Evolutionary conservation across 2,329 filamentous ascomycete genomes (phyloP).

Genomic region (Arthrinium phaeospermum): DNA sequence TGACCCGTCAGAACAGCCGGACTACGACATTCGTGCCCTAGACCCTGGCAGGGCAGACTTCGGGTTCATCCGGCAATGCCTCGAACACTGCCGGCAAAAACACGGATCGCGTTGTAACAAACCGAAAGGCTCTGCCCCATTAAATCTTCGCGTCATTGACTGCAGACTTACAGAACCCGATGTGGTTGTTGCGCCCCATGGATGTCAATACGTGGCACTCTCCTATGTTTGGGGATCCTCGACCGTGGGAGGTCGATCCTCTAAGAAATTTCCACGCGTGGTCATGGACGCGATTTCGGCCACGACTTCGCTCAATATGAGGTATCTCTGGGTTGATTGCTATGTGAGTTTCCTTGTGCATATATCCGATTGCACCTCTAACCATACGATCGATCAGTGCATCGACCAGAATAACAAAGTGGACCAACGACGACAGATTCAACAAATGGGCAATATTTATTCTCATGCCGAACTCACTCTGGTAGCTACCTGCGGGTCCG

Average conservation of each 20-base stretch:
- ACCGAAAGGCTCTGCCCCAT: background rate
- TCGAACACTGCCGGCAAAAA: background rate
- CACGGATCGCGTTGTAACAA: background rate
- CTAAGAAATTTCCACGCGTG: background rate
- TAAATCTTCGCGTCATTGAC: background rate
- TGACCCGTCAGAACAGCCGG: background rate
- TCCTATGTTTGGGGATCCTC: background rate
- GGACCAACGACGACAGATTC: background rate
- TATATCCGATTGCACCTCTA: background rate
- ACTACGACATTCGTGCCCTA: background rate
- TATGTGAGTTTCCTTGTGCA: background rate
- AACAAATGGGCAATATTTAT: background rate
- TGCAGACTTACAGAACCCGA: background rate
- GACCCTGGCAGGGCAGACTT: background rate
- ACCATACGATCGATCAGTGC: background rate
- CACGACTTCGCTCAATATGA: background rate
- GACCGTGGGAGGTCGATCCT: too few species aligned
- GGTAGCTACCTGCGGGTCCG: background rate
- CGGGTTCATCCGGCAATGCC: background rate
- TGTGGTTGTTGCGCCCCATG: fast-evolving
- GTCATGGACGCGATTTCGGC: background rate
- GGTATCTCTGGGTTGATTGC: slow-evolving; percentile 9
- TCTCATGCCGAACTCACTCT: background rate
- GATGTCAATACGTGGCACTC: background rate
- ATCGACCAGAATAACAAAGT: background rate